Evolutionary conservation across 129 eudicot genomes (phyloP), one percentile per base, ranked within the genome.

Genomic region (Tagetes erecta): DNA sequence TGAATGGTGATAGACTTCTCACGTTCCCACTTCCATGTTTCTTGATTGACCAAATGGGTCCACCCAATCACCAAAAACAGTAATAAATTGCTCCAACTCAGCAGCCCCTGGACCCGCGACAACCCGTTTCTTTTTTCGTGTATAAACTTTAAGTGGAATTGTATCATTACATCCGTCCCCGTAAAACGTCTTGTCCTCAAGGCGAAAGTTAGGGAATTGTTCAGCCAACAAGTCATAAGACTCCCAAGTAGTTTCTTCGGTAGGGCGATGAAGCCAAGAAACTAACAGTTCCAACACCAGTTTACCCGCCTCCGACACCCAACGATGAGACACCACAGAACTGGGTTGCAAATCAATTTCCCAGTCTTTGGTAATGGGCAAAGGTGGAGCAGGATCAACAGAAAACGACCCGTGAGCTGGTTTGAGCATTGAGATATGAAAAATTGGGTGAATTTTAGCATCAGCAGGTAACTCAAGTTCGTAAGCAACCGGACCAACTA

Each of bases 341-440:
- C 1, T 12, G 11, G 76, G 81, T 6, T 13, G 33, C 0, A 67
- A 5, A 20, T 66, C 39, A 36, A 56, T 27, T 56, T 68, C 81
- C 63, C 56, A 68, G 7, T 68, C 75, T 10, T 14, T 49, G 1
- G 69, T 52, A 8, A 77, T 58, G 2, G 70, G 63, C 20, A 77
- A 40, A 2, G 81, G 80, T 1, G 73, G 30, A 38, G 39, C 9
- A 0, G 67, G 6, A 40, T 39, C 64, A 46, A 1, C 0, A 2
- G 57, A 9, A 11, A 39, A 53, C 3, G 38, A 33, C 0, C 81
- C 75, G n/a, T 9, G 59, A 44, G 49, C 81, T 0, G 68, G 81
- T 38, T 46, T 46, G 12, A 77, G 75, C 44, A 77, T 14, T 3
- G 81, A 77, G 1, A 77, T 70, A 38, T 78, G 82, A n/a, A 78